Base-by-base conservation (phyloP, 306 rosid species). In the Dryas drummondii region DNA sequence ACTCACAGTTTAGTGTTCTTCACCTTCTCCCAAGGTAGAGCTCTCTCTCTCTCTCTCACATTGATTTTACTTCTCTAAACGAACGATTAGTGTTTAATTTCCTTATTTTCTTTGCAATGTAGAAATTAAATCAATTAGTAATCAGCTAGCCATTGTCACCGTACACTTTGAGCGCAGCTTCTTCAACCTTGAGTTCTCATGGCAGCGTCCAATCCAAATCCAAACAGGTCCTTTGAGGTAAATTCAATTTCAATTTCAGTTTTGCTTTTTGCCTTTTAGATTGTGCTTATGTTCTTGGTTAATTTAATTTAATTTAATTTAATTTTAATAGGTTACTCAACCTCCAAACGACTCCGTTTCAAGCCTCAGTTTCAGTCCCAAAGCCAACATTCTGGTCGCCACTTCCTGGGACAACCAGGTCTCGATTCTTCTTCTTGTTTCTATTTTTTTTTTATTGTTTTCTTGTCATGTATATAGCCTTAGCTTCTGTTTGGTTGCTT, bases 371-470 rank as follows among this genome's bases (percentile, higher is more conserved):
- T 93, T 91, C 85, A 89, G 88, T 82, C 88, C 98, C 0, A 93
- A 91, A 80, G 90, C 93, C 67, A 91, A 91, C 79, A 78, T 81
- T 69, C 89, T 93, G 60, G 81, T 93, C 9, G 93, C 98, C 7
- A 84, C 93, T 27, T 90, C 97, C 13, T 93, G 98, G 98, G 98
- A 93, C 67, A 90, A 88, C 55, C 98, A 93, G 93, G 94, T 93
- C 37, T 32, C 37, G 37, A 32, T 32, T 52, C 81, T 9, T 56
- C 1, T 70, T 49, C 13, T 2, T 75, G 50, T 13, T 17, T 14
- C 22, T 26, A 32, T 1, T 1, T 13, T 10, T 72, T 32, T 22
- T 53, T 68, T 6, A 55, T 9, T 63, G 48, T 49, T 41, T 19
- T 32, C 0, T 32, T 32, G 3, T 32, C 26, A 14, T 9, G 11